Evolutionary conservation across 116 monocot species (phyloP).

Genomic region (Phalaenopsis hybrid): DNA sequence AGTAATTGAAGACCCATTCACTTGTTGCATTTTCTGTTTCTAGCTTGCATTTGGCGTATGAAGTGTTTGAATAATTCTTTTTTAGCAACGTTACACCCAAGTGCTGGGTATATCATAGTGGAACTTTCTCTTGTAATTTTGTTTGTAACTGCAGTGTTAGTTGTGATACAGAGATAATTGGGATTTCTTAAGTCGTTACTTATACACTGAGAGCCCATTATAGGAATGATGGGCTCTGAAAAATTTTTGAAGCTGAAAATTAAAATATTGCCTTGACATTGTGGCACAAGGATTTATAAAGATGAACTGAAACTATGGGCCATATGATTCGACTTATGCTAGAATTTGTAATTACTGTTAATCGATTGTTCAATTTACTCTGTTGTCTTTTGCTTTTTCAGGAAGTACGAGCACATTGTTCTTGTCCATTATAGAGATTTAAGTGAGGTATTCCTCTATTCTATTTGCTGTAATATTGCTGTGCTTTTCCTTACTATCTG

Average conservation of each 20-base stretch:
- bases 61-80: background rate
- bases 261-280: background rate
- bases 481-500: background rate
- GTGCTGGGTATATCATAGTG: background rate
- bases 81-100: background rate
- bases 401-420: conserved; percentile 60
- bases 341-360: background rate
- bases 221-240: background rate
- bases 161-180: background rate
- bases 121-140: background rate
- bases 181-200: background rate
- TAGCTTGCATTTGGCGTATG: background rate
- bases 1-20: background rate
- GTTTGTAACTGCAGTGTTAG: background rate
- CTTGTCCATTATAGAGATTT: conserved; percentile 83
- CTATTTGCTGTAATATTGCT: background rate
- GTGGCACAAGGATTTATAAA: background rate
- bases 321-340: background rate
- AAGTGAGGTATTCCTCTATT: conserved; percentile 33
- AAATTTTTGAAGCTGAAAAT: background rate
- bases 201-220: background rate
- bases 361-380: background rate
- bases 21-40: background rate
- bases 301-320: background rate
- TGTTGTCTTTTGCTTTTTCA: conserved; percentile 14